Conservation (phyloP, 2,329 filamentous ascomycete species). For the Verruconis gallopava region DNA sequence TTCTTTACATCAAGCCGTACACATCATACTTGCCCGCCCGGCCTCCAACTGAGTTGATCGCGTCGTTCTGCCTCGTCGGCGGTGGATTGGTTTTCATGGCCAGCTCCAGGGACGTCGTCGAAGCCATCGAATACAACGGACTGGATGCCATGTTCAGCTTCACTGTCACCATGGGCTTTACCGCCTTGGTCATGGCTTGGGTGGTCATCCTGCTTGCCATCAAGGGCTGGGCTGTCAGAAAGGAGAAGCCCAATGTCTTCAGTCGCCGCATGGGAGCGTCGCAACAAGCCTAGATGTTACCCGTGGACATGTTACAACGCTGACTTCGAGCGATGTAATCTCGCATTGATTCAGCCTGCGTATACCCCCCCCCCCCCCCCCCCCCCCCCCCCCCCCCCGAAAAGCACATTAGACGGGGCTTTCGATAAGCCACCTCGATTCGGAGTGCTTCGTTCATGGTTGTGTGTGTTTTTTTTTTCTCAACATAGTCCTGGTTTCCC, state of each 20-base stretch:
- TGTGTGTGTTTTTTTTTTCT: no score
- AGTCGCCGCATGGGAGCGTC: not conserved
- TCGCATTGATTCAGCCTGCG: not conserved
- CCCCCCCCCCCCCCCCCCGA: no score
- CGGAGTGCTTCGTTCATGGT: no score
- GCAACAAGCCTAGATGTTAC: slow-evolving; percentile 1
- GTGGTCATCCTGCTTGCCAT: slow-evolving; percentile 57
- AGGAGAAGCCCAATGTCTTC: not conserved
- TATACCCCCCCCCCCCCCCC: not conserved
- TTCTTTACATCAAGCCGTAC: slow-evolving; percentile 69
- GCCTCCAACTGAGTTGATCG: slow-evolving; percentile 80
- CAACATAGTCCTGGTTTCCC: no score
- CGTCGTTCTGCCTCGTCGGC: slow-evolving; percentile 73
- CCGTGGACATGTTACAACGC: not conserved
- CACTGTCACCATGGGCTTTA: slow-evolving; percentile 62
- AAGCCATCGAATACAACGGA: slow-evolving; percentile 52
- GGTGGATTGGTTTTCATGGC: slow-evolving; percentile 90
- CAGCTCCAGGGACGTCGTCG: slow-evolving; percentile 47
- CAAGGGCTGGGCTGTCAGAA: slow-evolving; percentile 57
- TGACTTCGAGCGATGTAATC: not conserved
- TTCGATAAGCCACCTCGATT: no score
- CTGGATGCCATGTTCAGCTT: slow-evolving; percentile 74
- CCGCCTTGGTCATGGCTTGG: slow-evolving; percentile 66
- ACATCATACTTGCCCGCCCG: slow-evolving; percentile 67
- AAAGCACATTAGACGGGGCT: no score